Base-by-base conservation (phyloP, 75 land plant genomes). In the Pinus tabuliformis region DNA sequence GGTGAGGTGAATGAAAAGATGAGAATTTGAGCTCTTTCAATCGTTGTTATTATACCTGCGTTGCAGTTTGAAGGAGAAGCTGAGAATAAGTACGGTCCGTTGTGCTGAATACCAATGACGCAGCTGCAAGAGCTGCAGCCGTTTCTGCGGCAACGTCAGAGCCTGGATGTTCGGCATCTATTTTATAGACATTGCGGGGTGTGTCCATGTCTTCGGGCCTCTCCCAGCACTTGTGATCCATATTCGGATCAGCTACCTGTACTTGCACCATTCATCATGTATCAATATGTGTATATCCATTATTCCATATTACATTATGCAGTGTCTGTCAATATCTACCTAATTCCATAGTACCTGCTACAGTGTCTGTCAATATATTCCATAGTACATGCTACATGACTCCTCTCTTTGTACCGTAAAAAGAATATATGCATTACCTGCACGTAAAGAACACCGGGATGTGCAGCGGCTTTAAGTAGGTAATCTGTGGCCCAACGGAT, bases 171-270 rank as follows among this genome's bases (percentile, higher is more conserved):
- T 21, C 28, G 0, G 87, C 57, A 0, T 91, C 83, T 1, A 93
- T 87, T 3, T 58, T 81, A 75, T 85, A 91, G 2, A 88, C 89
- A 21, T 59, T 75, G 22, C 96, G 57, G 12, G 78, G 68, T 2
- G 91, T 91, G 86, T 86, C 89, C 96, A 91, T 93, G 78, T 91
- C 94, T 80, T 93, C 95, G 0, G 96, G 94, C 24, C 96, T 57
- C 77, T 93, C 90, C 96, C 92, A 93, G 73, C 94, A 94, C 37
- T 72, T 77, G 75, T 91, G 93, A 71, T 91, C 93, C 8, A 74
- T 45, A 56, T 81, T 86, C 0, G 93, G 93, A 24, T 91, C 89
- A 1, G 88, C 90, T 2, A 93, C 97, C 95, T 86, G 39, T 3
- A 33, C 49, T 17, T 18, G 36, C 5, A 45, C 49, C 9, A 45